phyloP scores from a whole-genome alignment of 2,329 filamentous ascomycete species.

The Delphinella strobiligena region DNA sequence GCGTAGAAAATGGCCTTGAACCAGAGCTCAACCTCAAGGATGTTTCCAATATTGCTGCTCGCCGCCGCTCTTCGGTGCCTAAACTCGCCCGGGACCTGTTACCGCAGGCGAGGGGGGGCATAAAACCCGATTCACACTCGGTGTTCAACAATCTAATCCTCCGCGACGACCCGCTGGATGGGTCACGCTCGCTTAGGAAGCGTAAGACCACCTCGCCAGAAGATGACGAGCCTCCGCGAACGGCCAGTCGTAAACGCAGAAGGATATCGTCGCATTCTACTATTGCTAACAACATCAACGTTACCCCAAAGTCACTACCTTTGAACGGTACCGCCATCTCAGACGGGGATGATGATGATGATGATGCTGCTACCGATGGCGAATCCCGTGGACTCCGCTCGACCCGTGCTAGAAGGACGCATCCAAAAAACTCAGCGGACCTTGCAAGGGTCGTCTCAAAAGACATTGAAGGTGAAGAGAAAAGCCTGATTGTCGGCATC shows the following conservation, averaged over 20 bases:
- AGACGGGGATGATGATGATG: conserved; percentile 12
- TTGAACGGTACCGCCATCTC: not conserved
- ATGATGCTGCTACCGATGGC: conserved; percentile 13
- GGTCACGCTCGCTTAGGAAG: conserved; percentile 67
- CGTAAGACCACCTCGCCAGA: conserved; percentile 69
- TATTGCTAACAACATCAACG: conserved; percentile 15
- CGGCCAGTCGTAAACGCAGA: conserved; percentile 28
- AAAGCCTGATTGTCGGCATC: conserved; percentile 42
- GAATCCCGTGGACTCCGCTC: conserved; percentile 20
- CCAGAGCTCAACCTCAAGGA: conserved; percentile 32
- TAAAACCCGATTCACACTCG: conserved; percentile 60
- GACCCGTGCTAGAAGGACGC: conserved; percentile 42
- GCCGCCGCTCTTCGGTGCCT: conserved; percentile 48
- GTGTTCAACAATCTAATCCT: conserved; percentile 63
- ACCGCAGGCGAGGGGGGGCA: conserved; percentile 52
- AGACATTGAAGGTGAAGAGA: conserved; percentile 19
- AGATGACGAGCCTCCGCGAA: conserved; percentile 33
- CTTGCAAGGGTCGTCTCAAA: conserved; percentile 24
- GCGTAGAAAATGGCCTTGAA: conserved; percentile 39
- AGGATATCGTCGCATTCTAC: conserved; percentile 24
- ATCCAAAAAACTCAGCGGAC: conserved; percentile 27
- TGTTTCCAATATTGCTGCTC: conserved; percentile 27
- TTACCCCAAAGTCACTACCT: conserved; percentile 5
- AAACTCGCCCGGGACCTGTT: conserved; percentile 57
- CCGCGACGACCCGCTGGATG: conserved; percentile 62